Conservation (phyloP, 108 stramenopile genomes). For the Pseudonitzschia delicatissima region DNA sequence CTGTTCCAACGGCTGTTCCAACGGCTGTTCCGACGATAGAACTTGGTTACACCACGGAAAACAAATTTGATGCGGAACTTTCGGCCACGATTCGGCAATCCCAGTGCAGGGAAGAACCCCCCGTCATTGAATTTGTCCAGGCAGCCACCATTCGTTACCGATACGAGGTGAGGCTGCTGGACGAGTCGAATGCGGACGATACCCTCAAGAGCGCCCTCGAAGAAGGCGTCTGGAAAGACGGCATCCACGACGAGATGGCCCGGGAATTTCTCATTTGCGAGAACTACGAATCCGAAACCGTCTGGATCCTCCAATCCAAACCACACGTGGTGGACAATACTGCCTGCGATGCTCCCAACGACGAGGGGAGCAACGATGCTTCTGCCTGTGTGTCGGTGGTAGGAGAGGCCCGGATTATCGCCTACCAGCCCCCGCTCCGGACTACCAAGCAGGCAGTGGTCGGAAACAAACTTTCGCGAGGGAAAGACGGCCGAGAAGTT, state of each 20-base stretch:
- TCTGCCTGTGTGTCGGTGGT: not conserved
- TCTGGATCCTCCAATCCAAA: slow-evolving; percentile 16
- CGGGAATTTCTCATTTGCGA: slow-evolving; percentile 4
- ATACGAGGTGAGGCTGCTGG: not conserved
- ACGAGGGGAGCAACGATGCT: not conserved
- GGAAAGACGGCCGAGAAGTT: not conserved
- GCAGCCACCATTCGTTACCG: not conserved
- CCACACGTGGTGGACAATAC: not conserved
- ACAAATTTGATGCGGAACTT: not conserved
- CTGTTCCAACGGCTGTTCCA: not conserved
- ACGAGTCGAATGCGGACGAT: not conserved
- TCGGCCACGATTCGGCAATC: slow-evolving; percentile 8
- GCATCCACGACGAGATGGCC: not conserved
- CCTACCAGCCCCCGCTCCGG: slow-evolving; percentile 2
- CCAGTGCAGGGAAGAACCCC: slow-evolving; percentile 11
- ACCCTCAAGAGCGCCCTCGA: not conserved
- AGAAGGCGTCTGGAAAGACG: not conserved
- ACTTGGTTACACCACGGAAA: not conserved
- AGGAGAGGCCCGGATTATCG: not conserved
- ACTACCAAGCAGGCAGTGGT: slow-evolving; percentile 4
- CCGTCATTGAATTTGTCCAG: slow-evolving; percentile 1
- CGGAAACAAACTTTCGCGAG: not conserved
- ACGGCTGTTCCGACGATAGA: not conserved
- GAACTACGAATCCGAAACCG: not conserved
- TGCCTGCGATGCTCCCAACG: not conserved